phyloP scores from a whole-genome alignment of 192 early-diverging fungal species.

The Phlyctochytrium arcticum region DNA sequence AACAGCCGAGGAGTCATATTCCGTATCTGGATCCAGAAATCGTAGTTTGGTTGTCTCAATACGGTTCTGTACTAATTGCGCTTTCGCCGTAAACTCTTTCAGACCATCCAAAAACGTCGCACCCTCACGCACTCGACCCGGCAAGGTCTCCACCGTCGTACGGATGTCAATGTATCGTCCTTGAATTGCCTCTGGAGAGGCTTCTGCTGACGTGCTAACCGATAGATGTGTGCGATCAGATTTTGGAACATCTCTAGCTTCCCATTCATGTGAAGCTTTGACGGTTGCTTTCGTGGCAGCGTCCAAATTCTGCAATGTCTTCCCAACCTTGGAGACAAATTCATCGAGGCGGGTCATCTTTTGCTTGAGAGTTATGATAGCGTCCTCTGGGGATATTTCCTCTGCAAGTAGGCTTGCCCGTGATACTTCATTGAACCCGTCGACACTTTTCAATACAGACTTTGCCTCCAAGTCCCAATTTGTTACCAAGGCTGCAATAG shows the following conservation, averaged over 20 bases:
- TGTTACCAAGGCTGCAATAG: neutral
- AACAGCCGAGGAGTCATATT: no score
- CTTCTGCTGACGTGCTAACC: neutral
- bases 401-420: neutral
- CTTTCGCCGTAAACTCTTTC: neutral
- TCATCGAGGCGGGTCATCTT: neutral
- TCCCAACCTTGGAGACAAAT: neutral
- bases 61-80: neutral
- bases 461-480: conserved; percentile 4
- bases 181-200: conserved; percentile 3
- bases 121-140: neutral
- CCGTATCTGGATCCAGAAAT: no score
- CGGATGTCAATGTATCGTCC: conserved; percentile 16
- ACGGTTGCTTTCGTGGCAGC: conserved; percentile 2
- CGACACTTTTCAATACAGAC: neutral
- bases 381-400: no score
- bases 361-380: no score
- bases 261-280: neutral
- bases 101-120: neutral
- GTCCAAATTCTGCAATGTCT: conserved; percentile 1
- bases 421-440: neutral
- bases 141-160: conserved; percentile 1
- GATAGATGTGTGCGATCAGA: no score
- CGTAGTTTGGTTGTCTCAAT: no score
- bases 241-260: no score